Conservation (phyloP, 768 basidiomycete genomes). For the Lactarius sanguifluus region DNA sequence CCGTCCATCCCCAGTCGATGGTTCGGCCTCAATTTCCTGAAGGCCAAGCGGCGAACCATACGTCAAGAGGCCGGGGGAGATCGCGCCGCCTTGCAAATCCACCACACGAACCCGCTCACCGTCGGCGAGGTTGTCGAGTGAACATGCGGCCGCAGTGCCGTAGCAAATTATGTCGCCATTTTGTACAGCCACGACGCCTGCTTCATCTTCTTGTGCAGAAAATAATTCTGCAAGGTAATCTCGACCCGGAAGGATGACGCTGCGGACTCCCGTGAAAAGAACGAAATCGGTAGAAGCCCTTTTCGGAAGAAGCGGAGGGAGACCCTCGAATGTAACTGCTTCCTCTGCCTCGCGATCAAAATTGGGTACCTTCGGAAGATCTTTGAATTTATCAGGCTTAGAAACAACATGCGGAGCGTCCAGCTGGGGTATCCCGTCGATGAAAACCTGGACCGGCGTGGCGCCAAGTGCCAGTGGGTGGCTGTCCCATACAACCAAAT, state of each 20-base stretch:
- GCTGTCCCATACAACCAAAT: slow-evolving; percentile 63
- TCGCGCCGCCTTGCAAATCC: slow-evolving; percentile 65
- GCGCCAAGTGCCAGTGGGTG: slow-evolving; percentile 79
- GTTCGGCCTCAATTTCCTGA: slow-evolving; percentile 64
- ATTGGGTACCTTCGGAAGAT: slow-evolving; percentile 54
- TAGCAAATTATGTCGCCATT: slow-evolving; percentile 57
- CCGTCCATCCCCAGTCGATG: slow-evolving; percentile 55
- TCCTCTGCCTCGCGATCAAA: slow-evolving; percentile 57
- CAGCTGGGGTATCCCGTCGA: slow-evolving; percentile 80
- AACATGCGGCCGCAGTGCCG: slow-evolving; percentile 36
- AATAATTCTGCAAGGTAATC: slow-evolving; percentile 38
- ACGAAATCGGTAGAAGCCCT: slow-evolving; percentile 41
- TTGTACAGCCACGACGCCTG: slow-evolving; percentile 49
- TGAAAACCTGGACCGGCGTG: slow-evolving; percentile 81
- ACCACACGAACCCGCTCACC: slow-evolving; percentile 36
- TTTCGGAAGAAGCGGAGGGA: slow-evolving; percentile 57
- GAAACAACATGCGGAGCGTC: slow-evolving; percentile 44
- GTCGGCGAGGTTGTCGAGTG: slow-evolving; percentile 33
- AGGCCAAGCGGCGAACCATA: slow-evolving; percentile 67
- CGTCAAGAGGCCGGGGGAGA: slow-evolving; percentile 61
- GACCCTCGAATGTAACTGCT: slow-evolving; percentile 58
- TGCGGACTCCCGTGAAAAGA: slow-evolving; percentile 64
- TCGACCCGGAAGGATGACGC: slow-evolving; percentile 44
- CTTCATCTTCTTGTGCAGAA: slow-evolving; percentile 23
- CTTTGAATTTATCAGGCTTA: slow-evolving; percentile 59